Conservation (phyloP, 1,284 basidiomycete species). For the Tilletia caries region DNA sequence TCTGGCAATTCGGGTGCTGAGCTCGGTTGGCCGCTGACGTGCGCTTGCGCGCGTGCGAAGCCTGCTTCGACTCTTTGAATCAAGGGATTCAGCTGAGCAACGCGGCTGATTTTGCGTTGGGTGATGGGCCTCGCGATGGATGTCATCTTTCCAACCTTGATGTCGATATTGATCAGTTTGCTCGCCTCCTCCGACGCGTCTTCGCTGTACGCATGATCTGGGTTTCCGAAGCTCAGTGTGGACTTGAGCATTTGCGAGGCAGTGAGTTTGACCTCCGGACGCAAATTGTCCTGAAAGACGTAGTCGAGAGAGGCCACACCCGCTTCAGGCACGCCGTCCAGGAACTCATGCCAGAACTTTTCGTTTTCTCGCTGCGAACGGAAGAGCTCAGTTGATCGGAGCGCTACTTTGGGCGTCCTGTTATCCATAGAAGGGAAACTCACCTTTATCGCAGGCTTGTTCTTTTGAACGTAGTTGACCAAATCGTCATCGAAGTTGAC, state of each 20-base stretch:
- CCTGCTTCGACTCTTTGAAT: neutral
- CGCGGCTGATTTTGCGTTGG: neutral
- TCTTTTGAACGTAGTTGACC: slow-evolving; percentile 58
- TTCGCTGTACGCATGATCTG: slow-evolving; percentile 57
- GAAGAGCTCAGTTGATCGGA: neutral
- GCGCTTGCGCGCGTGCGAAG: neutral
- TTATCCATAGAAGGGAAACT: slow-evolving; percentile 3
- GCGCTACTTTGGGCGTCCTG: neutral
- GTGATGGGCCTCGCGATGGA: neutral
- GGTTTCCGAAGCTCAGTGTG: slow-evolving; percentile 71
- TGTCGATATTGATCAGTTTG: neutral
- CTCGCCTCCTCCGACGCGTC: neutral
- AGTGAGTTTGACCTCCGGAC: slow-evolving; percentile 67
- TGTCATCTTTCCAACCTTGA: neutral
- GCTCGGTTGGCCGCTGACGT: neutral
- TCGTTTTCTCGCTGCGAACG: slow-evolving; percentile 68
- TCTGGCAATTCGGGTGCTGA: neutral
- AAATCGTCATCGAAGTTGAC: slow-evolving; percentile 79
- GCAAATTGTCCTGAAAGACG: slow-evolving; percentile 67
- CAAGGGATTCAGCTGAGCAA: neutral
- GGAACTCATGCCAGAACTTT: slow-evolving; percentile 65
- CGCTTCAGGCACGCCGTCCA: slow-evolving; percentile 57
- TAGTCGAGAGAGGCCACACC: slow-evolving; percentile 67
- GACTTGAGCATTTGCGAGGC: slow-evolving; percentile 67
- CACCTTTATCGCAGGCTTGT: slow-evolving; percentile 71